Evolutionary conservation across 2,329 filamentous ascomycete genomes (phyloP).

Genomic region (Fusarium ambrosium): DNA sequence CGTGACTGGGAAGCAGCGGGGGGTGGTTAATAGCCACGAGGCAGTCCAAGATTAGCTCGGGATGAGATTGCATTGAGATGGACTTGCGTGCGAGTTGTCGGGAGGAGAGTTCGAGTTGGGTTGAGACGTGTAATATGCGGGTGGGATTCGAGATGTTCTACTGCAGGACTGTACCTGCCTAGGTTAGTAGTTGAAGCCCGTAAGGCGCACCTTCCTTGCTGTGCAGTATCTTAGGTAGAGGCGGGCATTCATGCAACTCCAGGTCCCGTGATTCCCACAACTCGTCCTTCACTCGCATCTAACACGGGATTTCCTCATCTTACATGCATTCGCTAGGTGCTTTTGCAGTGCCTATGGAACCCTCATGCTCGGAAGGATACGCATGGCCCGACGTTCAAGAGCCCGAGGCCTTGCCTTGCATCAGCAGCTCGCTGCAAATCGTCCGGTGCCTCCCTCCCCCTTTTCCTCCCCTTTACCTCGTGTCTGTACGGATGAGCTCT

Average conservation of each 20-base stretch:
- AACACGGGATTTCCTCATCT: constrained; percentile 21
- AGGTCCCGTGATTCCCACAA: constrained; percentile 15
- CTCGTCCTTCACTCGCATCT: background rate
- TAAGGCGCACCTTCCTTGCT: constrained; percentile 5
- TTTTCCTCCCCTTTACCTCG: constrained; percentile 7
- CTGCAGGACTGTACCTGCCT: constrained; percentile 5
- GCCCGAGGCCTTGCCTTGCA: constrained; percentile 28
- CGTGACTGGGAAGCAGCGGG: constrained; percentile 11
- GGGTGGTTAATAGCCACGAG: constrained; percentile 24
- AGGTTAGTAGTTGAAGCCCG: background rate
- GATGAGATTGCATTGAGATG: constrained; percentile 8
- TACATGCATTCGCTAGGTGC: constrained; percentile 29
- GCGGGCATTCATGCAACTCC: constrained; percentile 15
- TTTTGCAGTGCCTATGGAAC: background rate
- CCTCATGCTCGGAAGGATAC: background rate
- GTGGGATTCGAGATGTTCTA: background rate
- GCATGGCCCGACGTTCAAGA: constrained; percentile 10
- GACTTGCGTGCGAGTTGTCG: constrained; percentile 25
- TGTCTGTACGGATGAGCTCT: constrained; percentile 16
- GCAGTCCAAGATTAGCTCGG: constrained; percentile 12
- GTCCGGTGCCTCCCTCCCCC: constrained; percentile 11
- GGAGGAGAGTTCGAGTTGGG: background rate
- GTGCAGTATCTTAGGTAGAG: background rate
- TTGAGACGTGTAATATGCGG: background rate
- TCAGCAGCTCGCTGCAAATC: constrained; percentile 25